Base-by-base conservation (phyloP, 768 basidiomycete genomes). In the Clathrus columnatus region DNA sequence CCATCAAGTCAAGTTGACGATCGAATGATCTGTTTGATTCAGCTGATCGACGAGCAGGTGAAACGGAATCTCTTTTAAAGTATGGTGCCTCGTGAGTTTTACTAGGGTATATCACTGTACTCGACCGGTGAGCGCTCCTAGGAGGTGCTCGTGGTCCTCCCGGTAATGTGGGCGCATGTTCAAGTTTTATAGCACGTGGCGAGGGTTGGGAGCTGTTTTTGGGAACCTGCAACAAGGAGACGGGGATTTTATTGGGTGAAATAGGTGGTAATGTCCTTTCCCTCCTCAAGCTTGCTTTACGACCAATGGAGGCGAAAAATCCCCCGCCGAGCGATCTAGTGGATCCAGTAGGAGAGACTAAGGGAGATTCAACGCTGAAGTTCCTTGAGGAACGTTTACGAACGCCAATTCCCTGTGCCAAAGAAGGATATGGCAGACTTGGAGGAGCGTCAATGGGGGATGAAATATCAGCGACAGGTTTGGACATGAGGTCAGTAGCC, bases 241-340 rank as follows among this genome's bases (percentile, higher is more conserved):
- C 14, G 11, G 36, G n/a, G 11, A 67, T 61, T 51, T 72, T 72
- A 6, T 60, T 58, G 17, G 67, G 70, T 30, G 73, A 70, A 6
- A 69, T 53, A 50, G 68, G 17, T 59, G 68, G 26, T 36, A 63
- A 64, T 6, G 54, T 43, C 63, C 74, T 66, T 27, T 62, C 54
- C 48, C 66, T 71, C 67, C 69, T 75, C 29, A 75, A 59, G 63
- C 87, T 89, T 20, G 80, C 73, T 64, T 82, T 88, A 23, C 87
- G 76, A 11, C 86, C 84, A 16, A 91, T 75, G 0, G 86, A 83
- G 3, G 87, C 73, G 64, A 91, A 85, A 69, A 90, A 89, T 32
- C 76, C 79, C 8, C 79, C 76, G n/a, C 69, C 61, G 6, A 76
- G 71, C 59, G 75, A 82, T 46, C 63, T 67, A 16, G 56, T 50